These are phyloP conservation scores for Neurospora sp. DNA, from an alignment of 2,329 filamentous ascomycete genomes.

Conservation along the genomic window DNA sequence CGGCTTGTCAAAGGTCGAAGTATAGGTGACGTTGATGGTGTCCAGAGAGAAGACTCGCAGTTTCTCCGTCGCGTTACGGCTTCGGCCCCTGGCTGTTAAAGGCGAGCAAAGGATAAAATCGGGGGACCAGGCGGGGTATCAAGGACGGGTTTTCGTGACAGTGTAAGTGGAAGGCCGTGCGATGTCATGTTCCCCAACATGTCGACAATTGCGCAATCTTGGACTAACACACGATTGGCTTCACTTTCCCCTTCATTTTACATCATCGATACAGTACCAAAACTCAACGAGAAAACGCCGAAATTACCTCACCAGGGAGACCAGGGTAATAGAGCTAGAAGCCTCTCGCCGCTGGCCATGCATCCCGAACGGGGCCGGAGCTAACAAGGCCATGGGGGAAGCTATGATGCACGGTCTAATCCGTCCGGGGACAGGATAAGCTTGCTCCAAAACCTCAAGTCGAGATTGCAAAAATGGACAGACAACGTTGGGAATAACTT, in stretches of 20 bases:
- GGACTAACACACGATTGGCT: background rate
- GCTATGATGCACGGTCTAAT: background rate
- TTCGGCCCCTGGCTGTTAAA: background rate
- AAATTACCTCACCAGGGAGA: background rate
- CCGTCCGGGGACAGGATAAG: background rate
- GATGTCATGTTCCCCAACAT: background rate
- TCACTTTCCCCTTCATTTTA: background rate
- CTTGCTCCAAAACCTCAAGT: background rate
- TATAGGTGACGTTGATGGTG: slow-evolving; percentile 18
- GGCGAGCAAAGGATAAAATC: background rate
- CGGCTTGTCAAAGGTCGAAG: slow-evolving; percentile 13
- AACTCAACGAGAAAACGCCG: background rate
- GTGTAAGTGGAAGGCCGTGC: background rate
- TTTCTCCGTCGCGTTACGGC: background rate
- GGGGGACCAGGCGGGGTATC: background rate
- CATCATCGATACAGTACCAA: background rate
- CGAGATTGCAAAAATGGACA: background rate
- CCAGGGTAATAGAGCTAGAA: background rate
- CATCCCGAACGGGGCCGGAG: background rate
- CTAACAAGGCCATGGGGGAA: background rate
- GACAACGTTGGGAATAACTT: background rate
- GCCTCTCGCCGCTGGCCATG: background rate
- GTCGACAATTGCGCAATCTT: background rate
- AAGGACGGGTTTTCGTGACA: background rate
- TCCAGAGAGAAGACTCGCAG: slow-evolving; percentile 13